A percentile compares a stretch with the other conserved stretches of the same genome.
Evolutionary conservation across 2,329 filamentous ascomycete species (phyloP).

Genomic region (Diaporthe ilicicola): DNA sequence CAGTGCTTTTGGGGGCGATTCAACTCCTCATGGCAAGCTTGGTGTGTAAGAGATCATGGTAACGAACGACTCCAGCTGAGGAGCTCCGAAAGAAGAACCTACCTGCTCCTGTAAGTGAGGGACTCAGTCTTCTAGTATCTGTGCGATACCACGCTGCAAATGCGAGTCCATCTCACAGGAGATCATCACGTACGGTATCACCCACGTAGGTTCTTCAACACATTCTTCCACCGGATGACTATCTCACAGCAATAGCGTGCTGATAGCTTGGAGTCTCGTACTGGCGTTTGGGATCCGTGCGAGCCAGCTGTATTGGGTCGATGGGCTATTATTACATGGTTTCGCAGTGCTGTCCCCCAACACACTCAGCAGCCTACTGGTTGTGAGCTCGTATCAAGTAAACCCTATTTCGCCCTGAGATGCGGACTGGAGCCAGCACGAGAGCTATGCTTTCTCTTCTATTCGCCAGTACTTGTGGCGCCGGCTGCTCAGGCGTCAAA

Average conservation of each 20-base stretch:
- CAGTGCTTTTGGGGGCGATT: conserved; percentile 1
- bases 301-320: conserved; percentile 7
- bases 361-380: neutral
- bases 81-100: neutral
- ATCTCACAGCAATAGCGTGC: neutral
- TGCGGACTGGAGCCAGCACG: conserved; percentile 3
- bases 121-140: neutral
- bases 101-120: neutral
- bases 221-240: neutral
- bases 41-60: neutral
- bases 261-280: neutral
- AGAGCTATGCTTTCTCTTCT: neutral
- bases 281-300: conserved; percentile 4
- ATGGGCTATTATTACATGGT: conserved; percentile 1
- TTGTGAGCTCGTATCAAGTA: conserved; percentile 12
- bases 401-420: conserved; percentile 12
- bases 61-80: neutral
- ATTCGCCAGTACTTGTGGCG: neutral
- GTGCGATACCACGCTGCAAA: neutral
- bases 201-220: neutral
- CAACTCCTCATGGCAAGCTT: neutral
- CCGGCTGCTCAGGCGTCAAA: neutral
- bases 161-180: neutral
- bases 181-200: neutral
- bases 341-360: conserved; percentile 13